Base-by-base conservation (phyloP, 345 rosid species). In the Heritiera fomes region DNA sequence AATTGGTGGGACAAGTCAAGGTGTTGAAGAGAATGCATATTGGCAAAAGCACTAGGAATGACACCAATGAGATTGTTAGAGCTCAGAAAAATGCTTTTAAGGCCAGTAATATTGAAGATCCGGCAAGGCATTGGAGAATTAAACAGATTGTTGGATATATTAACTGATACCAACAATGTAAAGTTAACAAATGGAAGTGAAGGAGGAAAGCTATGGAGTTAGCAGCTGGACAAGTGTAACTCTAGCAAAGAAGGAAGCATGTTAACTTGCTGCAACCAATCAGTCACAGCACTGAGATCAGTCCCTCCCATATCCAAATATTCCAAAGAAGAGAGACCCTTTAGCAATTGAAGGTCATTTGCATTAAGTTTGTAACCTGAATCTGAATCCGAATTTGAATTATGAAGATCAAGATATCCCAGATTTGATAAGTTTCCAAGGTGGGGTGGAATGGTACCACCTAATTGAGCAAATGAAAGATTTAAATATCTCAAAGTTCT, bases 181-280 rank as follows among this genome's bases (percentile, higher is more conserved):
- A 63, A 32, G 68, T 63, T 63, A 63, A 63, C 43, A 34, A 34
- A 13, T 63, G 45, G 68, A n/a, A 62, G 66, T 2, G 41, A 30
- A 62, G 32, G 18, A 13, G 41, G 66, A 62, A 62, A 5, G 8
- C 2, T 12, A 0, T 12, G 41, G 41, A 62, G 66, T 32, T 32
- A 30, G 66, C 41, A 62, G 71, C 67, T 74, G 50, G 32, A 74
- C 4, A 81, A 82, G 52, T 55, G 84, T 40, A 89, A 70, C 82
- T 89, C 89, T 74, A 71, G 73, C 7, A 87, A 80, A 3, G 73
- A 72, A 78, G 90, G 80, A 75, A 86, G 61, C 79, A 3, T 83
- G 46, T 79, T 86, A 69, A 87, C 61, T 40, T 78, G 77, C 14
- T 83, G 73, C 73, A 84, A 77, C 89, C 92, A 89, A 56, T 72